These are phyloP conservation scores for Cyclotella atomus DNA, from an alignment of 108 stramenopile genomes.

Conservation along the genomic window DNA sequence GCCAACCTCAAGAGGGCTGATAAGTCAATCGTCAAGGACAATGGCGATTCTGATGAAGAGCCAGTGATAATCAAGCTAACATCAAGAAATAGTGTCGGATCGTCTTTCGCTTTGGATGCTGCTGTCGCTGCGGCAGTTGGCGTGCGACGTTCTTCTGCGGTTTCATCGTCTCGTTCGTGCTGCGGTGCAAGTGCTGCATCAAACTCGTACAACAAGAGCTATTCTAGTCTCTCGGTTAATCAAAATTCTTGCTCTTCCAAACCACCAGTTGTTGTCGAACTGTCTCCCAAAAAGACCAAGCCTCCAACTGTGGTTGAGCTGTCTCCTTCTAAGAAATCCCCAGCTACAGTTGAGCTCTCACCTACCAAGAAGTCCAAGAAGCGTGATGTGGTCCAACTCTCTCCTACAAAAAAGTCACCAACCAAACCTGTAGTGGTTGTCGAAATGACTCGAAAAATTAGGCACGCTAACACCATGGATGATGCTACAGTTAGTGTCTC, in stretches of 20 bases:
- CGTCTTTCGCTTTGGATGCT: conserved; percentile 8
- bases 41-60: conserved; percentile 1
- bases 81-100: neutral
- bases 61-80: conserved; percentile 14
- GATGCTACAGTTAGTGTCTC: neutral
- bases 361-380: too few species aligned
- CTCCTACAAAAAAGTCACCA: neutral
- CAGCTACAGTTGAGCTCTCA: too few species aligned
- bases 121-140: conserved; percentile 14
- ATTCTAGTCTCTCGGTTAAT: neutral
- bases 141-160: neutral
- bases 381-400: neutral
- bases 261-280: neutral
- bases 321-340: neutral
- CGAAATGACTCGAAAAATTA: neutral
- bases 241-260: neutral
- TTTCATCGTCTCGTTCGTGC: conserved; percentile 4
- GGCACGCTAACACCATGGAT: conserved; percentile 3
- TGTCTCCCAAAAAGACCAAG: neutral
- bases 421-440: neutral
- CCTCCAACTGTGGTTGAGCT: conserved; percentile 5
- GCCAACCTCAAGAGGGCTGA: neutral
- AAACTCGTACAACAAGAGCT: neutral
- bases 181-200: conserved; percentile 1
- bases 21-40: neutral